phyloP scores from a whole-genome alignment of 352 stramenopile genomes.

The Globisporangium paroecandrum region DNA sequence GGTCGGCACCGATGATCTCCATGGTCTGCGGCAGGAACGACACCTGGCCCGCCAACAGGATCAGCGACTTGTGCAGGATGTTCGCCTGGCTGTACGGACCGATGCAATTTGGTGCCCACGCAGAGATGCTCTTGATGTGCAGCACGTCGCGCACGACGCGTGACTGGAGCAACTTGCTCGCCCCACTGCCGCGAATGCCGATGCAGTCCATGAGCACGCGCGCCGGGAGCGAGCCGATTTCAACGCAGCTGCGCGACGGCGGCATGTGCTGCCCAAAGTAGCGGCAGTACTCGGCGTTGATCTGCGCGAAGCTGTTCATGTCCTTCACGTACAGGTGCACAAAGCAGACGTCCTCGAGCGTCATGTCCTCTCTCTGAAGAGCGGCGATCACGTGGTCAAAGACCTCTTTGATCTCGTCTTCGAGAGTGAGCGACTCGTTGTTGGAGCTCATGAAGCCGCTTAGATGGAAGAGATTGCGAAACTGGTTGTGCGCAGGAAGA shows the following conservation, averaged over 20 bases:
- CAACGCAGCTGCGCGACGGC: conserved; percentile 85
- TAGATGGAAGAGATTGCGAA: conserved; percentile 67
- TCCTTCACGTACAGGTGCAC: conserved; percentile 96
- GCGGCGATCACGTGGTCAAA: conserved; percentile 33
- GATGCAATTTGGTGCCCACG: conserved; percentile 98
- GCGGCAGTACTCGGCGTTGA: conserved; percentile 94
- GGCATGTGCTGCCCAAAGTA: conserved; percentile 85
- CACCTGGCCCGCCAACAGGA: conserved; percentile 97
- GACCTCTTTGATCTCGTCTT: conserved; percentile 64
- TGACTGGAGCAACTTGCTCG: conserved; percentile 53
- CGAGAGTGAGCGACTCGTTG: conserved; percentile 34
- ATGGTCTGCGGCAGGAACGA: conserved; percentile 94
- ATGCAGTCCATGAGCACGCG: conserved; percentile 91
- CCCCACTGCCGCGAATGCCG: conserved; percentile 69
- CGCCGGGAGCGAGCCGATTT: conserved; percentile 63
- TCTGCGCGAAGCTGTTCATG: conserved; percentile 90
- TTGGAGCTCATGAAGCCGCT: conserved; percentile 54
- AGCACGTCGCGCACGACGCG: conserved; percentile 83
- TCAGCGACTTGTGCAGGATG: conserved; percentile 86
- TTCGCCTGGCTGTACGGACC: conserved; percentile 99
- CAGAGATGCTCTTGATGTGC: conserved; percentile 95
- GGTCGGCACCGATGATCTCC: conserved; percentile 65
- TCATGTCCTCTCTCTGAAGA: conserved; percentile 43
- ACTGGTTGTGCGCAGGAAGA: conserved; percentile 30
- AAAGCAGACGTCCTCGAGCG: conserved; percentile 91